A percentile compares a stretch with the other conserved stretches of the same genome.
These are phyloP conservation scores for Yamadazyma paraphyllophila DNA, from an alignment of 805 yeast genomes.

Conservation along the genomic window DNA sequence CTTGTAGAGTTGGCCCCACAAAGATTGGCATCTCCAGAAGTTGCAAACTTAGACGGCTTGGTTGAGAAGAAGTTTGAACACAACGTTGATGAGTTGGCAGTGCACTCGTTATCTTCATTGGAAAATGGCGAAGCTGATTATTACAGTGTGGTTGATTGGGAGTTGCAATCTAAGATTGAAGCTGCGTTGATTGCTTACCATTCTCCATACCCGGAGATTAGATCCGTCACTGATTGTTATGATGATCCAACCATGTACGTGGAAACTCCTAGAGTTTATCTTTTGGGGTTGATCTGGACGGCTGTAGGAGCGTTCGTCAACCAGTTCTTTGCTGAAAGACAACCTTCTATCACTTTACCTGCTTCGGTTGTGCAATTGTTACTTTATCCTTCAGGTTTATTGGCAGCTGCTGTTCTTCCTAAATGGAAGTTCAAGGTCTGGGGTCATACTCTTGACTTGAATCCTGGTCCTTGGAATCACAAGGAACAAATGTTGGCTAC, in stretches of 20 bases:
- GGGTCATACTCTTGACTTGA: constrained; percentile 30
- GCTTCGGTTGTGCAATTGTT: constrained; percentile 47
- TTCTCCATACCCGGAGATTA: constrained; percentile 65
- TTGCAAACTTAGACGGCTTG: neutral
- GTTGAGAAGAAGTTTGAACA: constrained; percentile 8
- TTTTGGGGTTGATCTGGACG: constrained; percentile 51
- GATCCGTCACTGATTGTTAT: constrained; percentile 59
- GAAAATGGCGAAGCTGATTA: constrained; percentile 29
- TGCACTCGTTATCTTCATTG: constrained; percentile 10
- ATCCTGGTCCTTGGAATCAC: constrained; percentile 55
- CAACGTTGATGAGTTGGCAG: constrained; percentile 1
- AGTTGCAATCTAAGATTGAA: constrained; percentile 35
- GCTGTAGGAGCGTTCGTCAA: constrained; percentile 54
- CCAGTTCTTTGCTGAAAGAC: constrained; percentile 56
- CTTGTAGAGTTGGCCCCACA: constrained; percentile 12
- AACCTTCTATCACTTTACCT: constrained; percentile 46
- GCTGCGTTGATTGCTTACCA: constrained; percentile 43
- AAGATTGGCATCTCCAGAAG: neutral
- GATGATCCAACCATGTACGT: constrained; percentile 51
- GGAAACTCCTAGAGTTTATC: constrained; percentile 57
- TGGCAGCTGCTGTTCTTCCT: constrained; percentile 42
- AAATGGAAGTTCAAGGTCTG: constrained; percentile 28
- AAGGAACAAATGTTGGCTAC: constrained; percentile 70
- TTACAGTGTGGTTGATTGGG: constrained; percentile 24
- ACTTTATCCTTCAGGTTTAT: constrained; percentile 43